Base-by-base conservation (phyloP, 169 alveolate species). In the Plasmodium adleri region DNA sequence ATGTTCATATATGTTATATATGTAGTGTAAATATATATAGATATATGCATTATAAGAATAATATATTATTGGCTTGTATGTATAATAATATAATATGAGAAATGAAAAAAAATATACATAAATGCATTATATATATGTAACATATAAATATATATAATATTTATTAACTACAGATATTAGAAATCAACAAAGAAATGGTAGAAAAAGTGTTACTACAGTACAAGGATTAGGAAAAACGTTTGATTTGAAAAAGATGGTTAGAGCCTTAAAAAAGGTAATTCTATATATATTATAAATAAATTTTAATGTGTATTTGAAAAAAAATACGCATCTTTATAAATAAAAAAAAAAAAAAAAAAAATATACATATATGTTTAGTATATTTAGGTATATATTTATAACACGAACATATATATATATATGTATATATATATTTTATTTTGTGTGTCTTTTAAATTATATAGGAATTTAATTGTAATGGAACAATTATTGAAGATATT, bases 131-230 rank as follows among this genome's bases (percentile, higher is more conserved):
- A 39, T 39, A 39, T 39, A 39, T 5, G 47, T 39, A 39, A 39
- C 47, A 39, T 39, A 4, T 39, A 39, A 39, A 39, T 39, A 5
- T 39, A 39, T 39, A 5, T 39, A 39, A 45, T 72, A 54, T 24
- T 54, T 54, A 3, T 22, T 56, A 54, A 10, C 32, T 28, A 43
- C 71, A 76, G 89, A 96, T 72, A 97, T 97, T 32, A 94, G 99
- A 56, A 97, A 96, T 93, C 99, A 97, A 92, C 99, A 97, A 94
- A 93, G 99, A 45, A 97, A 97, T 93, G 99, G 99, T 71, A 94
- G 98, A 75, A 97, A 97, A 93, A 96, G 98, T 80, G 96, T 97
- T 43, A 97, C 99, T 64, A 97, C 99, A 54, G 98, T 97, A 74
- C 99, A 97, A 92, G 99, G 99, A 64, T 95, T 97, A 59, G 96